Base-by-base conservation (phyloP, 2,329 filamentous ascomycete species). In the Colletotrichum tropicicola region DNA sequence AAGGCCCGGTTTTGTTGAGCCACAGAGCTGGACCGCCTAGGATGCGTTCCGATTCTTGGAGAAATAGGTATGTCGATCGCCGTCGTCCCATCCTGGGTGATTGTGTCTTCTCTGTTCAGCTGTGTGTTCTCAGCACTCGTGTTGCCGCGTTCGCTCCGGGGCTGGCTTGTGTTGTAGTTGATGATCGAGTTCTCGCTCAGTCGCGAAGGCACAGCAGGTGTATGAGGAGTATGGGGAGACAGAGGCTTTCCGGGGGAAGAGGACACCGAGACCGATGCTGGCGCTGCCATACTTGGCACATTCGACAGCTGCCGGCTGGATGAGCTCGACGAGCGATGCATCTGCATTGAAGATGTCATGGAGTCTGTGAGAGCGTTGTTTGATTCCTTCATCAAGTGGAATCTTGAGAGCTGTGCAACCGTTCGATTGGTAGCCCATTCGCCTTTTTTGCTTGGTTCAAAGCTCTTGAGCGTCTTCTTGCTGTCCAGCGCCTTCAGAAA, bases 181-280 rank as follows among this genome's bases (percentile, higher is more conserved):
- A 89, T 89, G 65, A 96, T 93, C 54, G 92, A 96, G 73, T 97
- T 94, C 68, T 96, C 93, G 73, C 93, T 97, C 21, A 99, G 82
- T n/a, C 96, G 88, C 7, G 94, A 98, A 19, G 95, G 95, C 27
- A 98, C 93, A 10, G 94, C 94, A 4, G 96, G 96, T 0, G 94
- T 97, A 73, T 98, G 94, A 1, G 94, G 93, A 0, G 93, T 97
- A 73, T 95, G 93, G 9, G 92, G 94, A 3, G 93, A 97, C 17
- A 97, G 87, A 0, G 94, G 93, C 72, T 97, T 97, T 60, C 92
- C 93, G 1, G 94, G 94, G 9, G 94, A 98, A 1, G 94, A 95
- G 1, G 93, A 95, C 10, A 91, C 90, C 4, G 94, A 98, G 68
- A 93, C 83, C 0, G 92, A 93, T 5, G 91, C 91, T 1, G 94